Base-by-base conservation (phyloP, 2,329 filamentous ascomycete genomes). In the Ceratocystis papillata region DNA sequence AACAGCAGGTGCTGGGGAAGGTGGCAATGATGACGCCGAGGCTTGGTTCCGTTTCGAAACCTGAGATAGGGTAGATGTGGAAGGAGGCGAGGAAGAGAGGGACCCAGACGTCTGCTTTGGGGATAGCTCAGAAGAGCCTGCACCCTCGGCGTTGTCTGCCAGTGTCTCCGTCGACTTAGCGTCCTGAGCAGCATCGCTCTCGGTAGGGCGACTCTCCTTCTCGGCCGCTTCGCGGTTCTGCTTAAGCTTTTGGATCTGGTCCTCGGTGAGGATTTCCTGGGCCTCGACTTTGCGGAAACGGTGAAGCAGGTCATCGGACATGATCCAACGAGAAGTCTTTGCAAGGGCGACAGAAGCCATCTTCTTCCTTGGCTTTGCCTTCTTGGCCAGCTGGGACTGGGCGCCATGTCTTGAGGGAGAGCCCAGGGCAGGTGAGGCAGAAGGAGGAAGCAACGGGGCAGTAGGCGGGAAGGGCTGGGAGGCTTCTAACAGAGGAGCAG, bases 241-340 rank as follows among this genome's bases (percentile, higher is more conserved):
- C 62, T 75, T 78, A 25, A 79, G 76, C 62, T 77, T 75, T 69
- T 81, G 77, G 28, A 84, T 74, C 46, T 79, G 78, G 44, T 78
- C 76, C 20, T 81, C 79, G 10, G 82, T 81, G 12, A 85, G 73
- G 76, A 84, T 83, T 73, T 86, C 83, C 63, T 84, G 81, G 0
- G 78, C 82, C 68, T 86, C 82, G 64, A 81, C 76, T 60, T 78
- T 78, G 68, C 77, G 77, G 71, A 86, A 84, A 59, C 81, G 75
- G 55, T 80, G 80, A 20, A 80, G 77, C 70, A 86, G 77, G 68
- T 83, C 83, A 63, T 82, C 80, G 0, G 81, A 77, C 37, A 85
- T 72, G 15, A 78, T 79, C 80, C 82, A 83, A 73, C 79, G 76
- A 55, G 79, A 72, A 15, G 69, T 65, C 45, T 70, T 70, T 8